Conservation (phyloP, 306 rosid genomes). For the Hylodesmum podocarpum region DNA sequence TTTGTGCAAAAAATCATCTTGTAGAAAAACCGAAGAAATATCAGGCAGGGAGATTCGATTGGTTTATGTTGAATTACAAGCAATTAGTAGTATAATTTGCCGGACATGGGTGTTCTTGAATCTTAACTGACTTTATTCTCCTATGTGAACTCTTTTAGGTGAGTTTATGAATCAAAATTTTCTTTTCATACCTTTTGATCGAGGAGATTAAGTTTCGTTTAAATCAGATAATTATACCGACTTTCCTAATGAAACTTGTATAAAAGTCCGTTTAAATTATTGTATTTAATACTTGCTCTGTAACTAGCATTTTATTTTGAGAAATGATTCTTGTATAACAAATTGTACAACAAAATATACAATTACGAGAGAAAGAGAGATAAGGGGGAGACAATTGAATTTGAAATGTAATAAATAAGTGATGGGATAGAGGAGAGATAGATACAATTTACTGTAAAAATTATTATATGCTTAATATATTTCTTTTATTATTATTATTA, state of each 20-base stretch:
- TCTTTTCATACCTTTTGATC: not conserved
- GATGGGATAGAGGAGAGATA: too few species aligned
- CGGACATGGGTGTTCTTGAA: not conserved
- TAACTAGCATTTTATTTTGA: not conserved
- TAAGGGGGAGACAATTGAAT: too few species aligned
- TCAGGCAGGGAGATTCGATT: not conserved
- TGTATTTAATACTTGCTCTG: not conserved
- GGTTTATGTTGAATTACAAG: not conserved
- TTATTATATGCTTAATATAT: too few species aligned
- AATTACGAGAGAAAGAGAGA: too few species aligned
- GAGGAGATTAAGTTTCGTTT: not conserved
- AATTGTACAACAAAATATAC: too few species aligned
- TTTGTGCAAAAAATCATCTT: not conserved
- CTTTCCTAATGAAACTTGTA: not conserved
- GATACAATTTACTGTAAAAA: too few species aligned
- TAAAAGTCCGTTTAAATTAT: not conserved
- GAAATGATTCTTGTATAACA: too few species aligned
- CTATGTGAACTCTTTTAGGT: not conserved
- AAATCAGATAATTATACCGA: not conserved
- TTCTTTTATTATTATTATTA: too few species aligned
- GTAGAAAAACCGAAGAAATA: slow-evolving; percentile 1
- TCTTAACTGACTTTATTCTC: not conserved
- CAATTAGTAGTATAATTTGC: not conserved
- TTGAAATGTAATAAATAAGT: too few species aligned
- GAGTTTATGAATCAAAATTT: not conserved